A percentile compares a stretch with the other conserved stretches of the same genome.
These are phyloP conservation scores for Fusarium papillatum DNA, from an alignment of 2,329 filamentous ascomycete species.

Conservation along the genomic window DNA sequence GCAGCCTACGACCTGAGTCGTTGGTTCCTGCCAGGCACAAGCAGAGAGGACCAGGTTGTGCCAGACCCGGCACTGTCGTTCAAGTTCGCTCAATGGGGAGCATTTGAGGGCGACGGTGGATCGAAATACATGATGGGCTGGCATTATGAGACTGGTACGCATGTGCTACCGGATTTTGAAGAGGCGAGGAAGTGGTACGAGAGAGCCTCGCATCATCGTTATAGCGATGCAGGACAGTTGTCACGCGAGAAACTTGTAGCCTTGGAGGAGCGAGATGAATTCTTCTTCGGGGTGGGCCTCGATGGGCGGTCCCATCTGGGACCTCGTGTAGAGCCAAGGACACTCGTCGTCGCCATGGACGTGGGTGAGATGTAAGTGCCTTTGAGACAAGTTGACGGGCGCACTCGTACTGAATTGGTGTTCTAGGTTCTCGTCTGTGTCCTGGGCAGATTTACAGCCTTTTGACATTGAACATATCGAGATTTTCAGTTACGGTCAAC, in stretches of 20 bases:
- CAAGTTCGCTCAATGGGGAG: not conserved
- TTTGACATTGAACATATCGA: not conserved
- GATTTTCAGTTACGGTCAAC: not conserved
- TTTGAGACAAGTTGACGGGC: not conserved
- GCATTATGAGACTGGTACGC: not conserved
- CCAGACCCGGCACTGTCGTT: not conserved
- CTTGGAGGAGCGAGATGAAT: not conserved
- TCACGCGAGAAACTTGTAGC: not conserved
- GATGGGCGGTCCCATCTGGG: not conserved
- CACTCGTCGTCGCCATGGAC: not conserved
- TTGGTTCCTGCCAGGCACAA: not conserved
- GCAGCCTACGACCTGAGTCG: not conserved
- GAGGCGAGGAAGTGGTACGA: not conserved
- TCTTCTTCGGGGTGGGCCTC: not conserved
- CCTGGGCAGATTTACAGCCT: not conserved
- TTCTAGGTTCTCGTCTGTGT: not conserved
- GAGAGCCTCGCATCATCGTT: not conserved
- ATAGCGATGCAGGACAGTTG: not conserved
- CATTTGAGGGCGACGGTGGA: not conserved
- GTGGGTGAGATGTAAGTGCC: not conserved
- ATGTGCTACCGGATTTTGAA: not conserved
- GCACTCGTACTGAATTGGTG: not conserved
- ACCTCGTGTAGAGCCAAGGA: not conserved
- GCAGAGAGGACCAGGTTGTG: not conserved
- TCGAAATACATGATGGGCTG: not conserved